A percentile compares a stretch with the other conserved stretches of the same genome.
Conservation (phyloP, 495 filamentous ascomycete species). For the Aspergillus sclerotiicarbonarius region DNA sequence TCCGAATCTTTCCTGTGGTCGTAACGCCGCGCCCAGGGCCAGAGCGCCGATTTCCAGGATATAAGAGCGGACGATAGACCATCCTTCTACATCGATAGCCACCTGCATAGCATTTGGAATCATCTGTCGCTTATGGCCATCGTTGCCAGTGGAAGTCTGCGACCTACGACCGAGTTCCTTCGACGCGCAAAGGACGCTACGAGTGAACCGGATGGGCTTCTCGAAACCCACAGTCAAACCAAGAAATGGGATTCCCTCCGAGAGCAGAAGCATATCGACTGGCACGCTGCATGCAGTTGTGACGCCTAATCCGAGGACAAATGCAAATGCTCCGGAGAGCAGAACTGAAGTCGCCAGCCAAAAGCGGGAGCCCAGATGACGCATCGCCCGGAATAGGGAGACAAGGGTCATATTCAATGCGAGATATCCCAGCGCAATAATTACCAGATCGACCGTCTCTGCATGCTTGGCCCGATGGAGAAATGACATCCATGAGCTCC, state of each 20-base stretch:
- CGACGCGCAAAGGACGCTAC: slow-evolving; percentile 90
- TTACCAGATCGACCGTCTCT: slow-evolving; percentile 93
- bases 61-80: slow-evolving; percentile 90
- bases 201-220: slow-evolving; percentile 93
- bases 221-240: slow-evolving; percentile 99
- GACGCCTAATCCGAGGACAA: slow-evolving; percentile 88
- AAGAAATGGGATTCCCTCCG: slow-evolving; percentile 95
- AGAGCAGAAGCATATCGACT: slow-evolving; percentile 89
- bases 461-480: slow-evolving; percentile 91
- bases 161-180: slow-evolving; percentile 55
- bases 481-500: slow-evolving; percentile 79
- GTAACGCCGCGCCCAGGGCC: slow-evolving; percentile 80
- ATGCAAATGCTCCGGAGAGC: slow-evolving; percentile 91
- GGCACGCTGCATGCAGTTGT: slow-evolving; percentile 90
- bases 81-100: slow-evolving; percentile 87
- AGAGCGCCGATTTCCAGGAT: slow-evolving; percentile 86
- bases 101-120: slow-evolving; percentile 85
- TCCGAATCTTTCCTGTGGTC: slow-evolving; percentile 89
- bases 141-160: slow-evolving; percentile 42
- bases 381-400: slow-evolving; percentile 96
- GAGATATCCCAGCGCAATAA: slow-evolving; percentile 95
- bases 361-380: slow-evolving; percentile 91
- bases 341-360: slow-evolving; percentile 91
- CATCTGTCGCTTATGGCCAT: slow-evolving; percentile 46
- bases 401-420: slow-evolving; percentile 98